phyloP scores from a whole-genome alignment of 2,329 filamentous ascomycete species.

The Rhynchosporium secalis region DNA sequence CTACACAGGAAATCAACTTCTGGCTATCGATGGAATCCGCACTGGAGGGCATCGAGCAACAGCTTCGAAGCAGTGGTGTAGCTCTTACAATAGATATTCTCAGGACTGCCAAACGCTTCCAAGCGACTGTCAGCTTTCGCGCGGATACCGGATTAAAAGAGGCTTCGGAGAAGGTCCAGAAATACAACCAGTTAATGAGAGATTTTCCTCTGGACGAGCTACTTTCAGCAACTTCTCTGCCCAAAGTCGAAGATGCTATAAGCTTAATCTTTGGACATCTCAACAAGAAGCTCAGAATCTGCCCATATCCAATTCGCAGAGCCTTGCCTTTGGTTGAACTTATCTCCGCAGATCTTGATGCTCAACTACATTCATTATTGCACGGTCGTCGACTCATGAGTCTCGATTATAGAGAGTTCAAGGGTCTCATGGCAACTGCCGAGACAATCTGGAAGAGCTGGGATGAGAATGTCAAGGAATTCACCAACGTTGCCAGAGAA shows the following conservation, averaged over 20 bases:
- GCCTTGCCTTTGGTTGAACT: conserved; percentile 94
- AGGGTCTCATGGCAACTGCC: conserved; percentile 77
- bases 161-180: conserved; percentile 92
- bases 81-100: conserved; percentile 89
- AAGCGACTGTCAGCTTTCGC: conserved; percentile 94
- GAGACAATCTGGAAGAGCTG: conserved; percentile 86
- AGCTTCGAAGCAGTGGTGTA: conserved; percentile 86
- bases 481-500: conserved; percentile 95
- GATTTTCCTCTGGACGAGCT: conserved; percentile 97
- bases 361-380: conserved; percentile 80
- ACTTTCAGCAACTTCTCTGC: conserved; percentile 83
- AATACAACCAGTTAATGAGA: conserved; percentile 98
- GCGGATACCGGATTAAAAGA: conserved; percentile 96
- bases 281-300: conserved; percentile 97
- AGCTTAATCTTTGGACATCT: conserved; percentile 88
- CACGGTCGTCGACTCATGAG: conserved; percentile 88
- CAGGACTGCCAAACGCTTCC: conserved; percentile 95
- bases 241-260: conserved; percentile 86
- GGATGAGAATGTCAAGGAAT: conserved; percentile 96
- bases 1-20: conserved; percentile 97
- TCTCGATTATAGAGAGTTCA: conserved; percentile 88
- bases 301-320: conserved; percentile 89
- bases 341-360: conserved; percentile 90
- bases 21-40: conserved; percentile 97
- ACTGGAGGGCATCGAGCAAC: conserved; percentile 85